Conservation (phyloP, 768 basidiomycete species). For the Pilatotrama ljubarskyi region DNA sequence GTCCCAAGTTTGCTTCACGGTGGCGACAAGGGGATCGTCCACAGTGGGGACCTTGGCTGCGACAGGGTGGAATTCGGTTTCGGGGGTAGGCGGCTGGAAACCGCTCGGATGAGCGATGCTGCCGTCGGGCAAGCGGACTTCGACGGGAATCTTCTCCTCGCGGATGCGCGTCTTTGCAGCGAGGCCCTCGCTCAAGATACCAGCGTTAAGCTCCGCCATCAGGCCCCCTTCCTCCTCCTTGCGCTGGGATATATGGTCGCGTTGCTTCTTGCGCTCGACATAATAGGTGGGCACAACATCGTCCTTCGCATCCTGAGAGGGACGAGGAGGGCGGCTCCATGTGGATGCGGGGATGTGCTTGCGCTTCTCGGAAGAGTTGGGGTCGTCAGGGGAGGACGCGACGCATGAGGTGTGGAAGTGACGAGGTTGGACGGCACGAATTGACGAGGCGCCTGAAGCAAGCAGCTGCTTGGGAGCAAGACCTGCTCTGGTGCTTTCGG, state of each 20-base stretch:
- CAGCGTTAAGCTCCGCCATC: constrained; percentile 32
- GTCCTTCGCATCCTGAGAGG: constrained; percentile 31
- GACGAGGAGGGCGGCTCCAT: constrained; percentile 28
- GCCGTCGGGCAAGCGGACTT: constrained; percentile 40
- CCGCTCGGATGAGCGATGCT: constrained; percentile 43
- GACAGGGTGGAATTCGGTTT: constrained; percentile 35
- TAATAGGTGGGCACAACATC: constrained; percentile 31
- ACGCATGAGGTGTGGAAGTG: constrained; percentile 19
- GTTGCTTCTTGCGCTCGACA: constrained; percentile 31
- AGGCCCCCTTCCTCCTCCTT: constrained; percentile 31
- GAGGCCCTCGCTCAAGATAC: constrained; percentile 31
- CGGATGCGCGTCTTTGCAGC: constrained; percentile 28
- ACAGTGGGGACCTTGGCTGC: constrained; percentile 24
- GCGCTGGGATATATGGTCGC: constrained; percentile 27
- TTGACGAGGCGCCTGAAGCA: background rate
- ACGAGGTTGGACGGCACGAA: constrained; percentile 1
- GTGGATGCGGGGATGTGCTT: constrained; percentile 24
- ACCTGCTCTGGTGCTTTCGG: background rate
- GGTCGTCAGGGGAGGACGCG: constrained; percentile 3
- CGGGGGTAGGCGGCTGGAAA: constrained; percentile 45
- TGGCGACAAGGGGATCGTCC: constrained; percentile 23
- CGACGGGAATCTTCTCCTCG: constrained; percentile 44
- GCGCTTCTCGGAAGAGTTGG: constrained; percentile 19
- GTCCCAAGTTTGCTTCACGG: constrained; percentile 30
- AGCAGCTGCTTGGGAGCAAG: constrained; percentile 10